Base-by-base conservation (phyloP, 2,329 filamentous ascomycete species). In the Trichoderma atroviride region DNA sequence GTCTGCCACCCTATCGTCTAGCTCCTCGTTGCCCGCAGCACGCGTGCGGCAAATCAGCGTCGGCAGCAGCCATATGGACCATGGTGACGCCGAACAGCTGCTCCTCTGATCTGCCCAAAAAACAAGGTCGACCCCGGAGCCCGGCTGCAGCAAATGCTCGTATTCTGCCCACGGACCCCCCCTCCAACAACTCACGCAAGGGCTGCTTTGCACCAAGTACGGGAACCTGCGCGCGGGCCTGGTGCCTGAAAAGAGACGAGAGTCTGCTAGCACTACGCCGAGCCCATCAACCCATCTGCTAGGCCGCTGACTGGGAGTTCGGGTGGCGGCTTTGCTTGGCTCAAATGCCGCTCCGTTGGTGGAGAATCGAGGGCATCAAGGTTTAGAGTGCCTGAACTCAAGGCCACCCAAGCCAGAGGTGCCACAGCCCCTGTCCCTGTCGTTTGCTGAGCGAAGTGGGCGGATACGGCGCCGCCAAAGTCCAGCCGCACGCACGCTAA, bases 401-500 rank as follows among this genome's bases (percentile, higher is more conserved):
- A 40, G n/a, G 22, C 19, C 16, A 19, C 22, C 56, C 64, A 60
- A 56, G 37, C 37, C 64, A 27, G 59, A 29, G 43, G 43, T 68
- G 43, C 64, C 6, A 40, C 56, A 43, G 22, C 47, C 47, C 47
- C 47, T 50, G 47, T 60, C 60, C 68, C 68, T 60, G 60, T 35
- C 47, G 33, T 40, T 57, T 56, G 61, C 4, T 50, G 47, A 50
- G 47, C 47, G 10, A 50, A n/a, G 50, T 35, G 62, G 53, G 62
- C 68, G 62, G 62, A 33, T 69, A 68, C 47, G 62, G 62, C 62
- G 62, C 57, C 61, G 63, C 47, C 68, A 70, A 68, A 47, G 47
- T 57, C 68, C 68, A 70, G 68, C 68, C 68, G 68, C 68, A 70
- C 68, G 55, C 68, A 68, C 31, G 37, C 52, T 58, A 57, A 57